A percentile compares a stretch with the other conserved stretches of the same genome.
phyloP scores from a whole-genome alignment of 257 asterid species.

The Coffea eugenioides region DNA sequence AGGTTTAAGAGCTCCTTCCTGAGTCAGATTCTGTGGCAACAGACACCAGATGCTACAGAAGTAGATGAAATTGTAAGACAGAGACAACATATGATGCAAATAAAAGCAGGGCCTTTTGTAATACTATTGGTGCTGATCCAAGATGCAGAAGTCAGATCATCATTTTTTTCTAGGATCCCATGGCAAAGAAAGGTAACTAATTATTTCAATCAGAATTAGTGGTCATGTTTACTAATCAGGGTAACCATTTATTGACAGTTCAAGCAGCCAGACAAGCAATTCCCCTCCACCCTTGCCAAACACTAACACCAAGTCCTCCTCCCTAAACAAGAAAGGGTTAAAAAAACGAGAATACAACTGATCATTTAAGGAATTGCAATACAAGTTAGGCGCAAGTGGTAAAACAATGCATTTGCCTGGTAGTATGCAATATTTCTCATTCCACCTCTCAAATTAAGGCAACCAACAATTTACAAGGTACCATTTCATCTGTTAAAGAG shows the following conservation, averaged over 20 bases:
- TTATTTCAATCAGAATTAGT: not conserved
- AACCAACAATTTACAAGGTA: too few relatives aligned
- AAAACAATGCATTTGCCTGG: too few relatives aligned
- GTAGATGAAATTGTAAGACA: not conserved
- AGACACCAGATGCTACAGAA: not conserved
- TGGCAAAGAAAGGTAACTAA: not conserved
- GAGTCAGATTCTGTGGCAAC: slow-evolving; percentile 19
- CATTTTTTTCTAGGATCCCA: not conserved
- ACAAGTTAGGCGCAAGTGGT: not conserved
- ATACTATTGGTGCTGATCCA: not conserved
- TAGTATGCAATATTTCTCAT: too few relatives aligned
- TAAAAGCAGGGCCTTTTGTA: not conserved
- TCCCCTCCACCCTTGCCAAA: not conserved
- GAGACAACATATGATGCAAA: not conserved
- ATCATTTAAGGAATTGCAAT: not conserved
- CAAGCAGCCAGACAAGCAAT: not conserved
- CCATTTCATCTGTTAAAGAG: too few relatives aligned
- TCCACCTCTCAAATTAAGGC: too few relatives aligned
- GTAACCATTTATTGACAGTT: not conserved
- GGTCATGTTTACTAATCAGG: not conserved
- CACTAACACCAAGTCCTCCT: not conserved
- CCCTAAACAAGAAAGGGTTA: not conserved
- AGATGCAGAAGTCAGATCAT: not conserved
- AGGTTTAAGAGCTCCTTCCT: slow-evolving; percentile 27
- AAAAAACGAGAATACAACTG: not conserved